Base-by-base conservation (phyloP, 73 alveolate species). In the Uronychia binucleata region DNA sequence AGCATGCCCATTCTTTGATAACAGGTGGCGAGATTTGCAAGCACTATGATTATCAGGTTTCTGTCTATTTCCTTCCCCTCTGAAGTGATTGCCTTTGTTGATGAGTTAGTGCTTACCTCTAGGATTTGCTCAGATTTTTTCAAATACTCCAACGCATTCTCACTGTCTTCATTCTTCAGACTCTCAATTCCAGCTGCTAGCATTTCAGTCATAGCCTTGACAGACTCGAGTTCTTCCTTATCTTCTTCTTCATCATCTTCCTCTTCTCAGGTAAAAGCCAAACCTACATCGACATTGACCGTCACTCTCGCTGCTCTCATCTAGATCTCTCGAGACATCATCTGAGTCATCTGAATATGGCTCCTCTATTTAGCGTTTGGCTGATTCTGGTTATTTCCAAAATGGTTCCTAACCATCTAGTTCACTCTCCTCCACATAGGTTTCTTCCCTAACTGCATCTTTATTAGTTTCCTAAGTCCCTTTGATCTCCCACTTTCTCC, bases 51-150 rank as follows among this genome's bases (percentile, higher is more conserved):
- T 28, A 92, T 89, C 46, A 87, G 58, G 57, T 90, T 87, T 28
- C 90, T 85, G 67, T 92, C 97, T 29, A 92, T 91, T 28, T 88
- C 90, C 1, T 86, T 83, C 1, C 90, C 94, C 75, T 88, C 91
- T 13, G 83, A 74, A 26, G 94, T 82, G 26, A 81, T 46, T 31
- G 28, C 19, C 67, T 46, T 5, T 11, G 67, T 5, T 11, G 67
- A 46, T n/a, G 82, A 77, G 57, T 46, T 46, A 46, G 19, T 46
- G 28, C 78, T 60, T 1, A 30, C 89, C 75, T 90, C 91, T 27
- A 92, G 80, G 5, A 92, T 57, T 32, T 88, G 67, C 83, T 92
- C 97, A 13, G 90, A 91, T 74, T 84, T 86, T 57, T 75, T 75
- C 25, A 92, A 83, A 60, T 86, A 59, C 31, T 92, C 94, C 32